Conservation (phyloP, 2,329 filamentous ascomycete species). For the Amphichorda felina region DNA sequence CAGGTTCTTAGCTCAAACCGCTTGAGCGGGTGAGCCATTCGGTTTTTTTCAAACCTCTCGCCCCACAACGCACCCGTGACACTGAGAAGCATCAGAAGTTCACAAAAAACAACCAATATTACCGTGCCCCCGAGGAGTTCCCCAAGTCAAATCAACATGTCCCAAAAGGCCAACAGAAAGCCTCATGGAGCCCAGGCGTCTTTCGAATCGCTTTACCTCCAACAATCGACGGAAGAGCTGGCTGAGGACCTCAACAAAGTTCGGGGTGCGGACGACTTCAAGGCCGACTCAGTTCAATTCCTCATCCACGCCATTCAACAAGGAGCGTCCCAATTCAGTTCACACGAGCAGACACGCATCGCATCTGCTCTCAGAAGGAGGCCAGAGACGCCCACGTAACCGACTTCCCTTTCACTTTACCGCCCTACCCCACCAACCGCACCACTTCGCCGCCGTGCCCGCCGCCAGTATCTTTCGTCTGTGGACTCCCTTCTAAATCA, state of each 20-base stretch:
- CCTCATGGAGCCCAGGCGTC: slow-evolving; percentile 12
- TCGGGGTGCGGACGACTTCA: slow-evolving; percentile 59
- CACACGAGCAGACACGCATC: slow-evolving; percentile 21
- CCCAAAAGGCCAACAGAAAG: slow-evolving; percentile 8
- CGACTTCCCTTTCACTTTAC: too few species aligned
- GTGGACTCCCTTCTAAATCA: too few species aligned
- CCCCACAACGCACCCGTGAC: too few species aligned
- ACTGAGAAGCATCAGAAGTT: too few species aligned
- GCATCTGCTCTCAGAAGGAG: slow-evolving; percentile 3
- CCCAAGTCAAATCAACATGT: slow-evolving; percentile 5
- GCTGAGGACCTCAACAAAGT: slow-evolving; percentile 64
- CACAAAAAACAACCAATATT: too few species aligned
- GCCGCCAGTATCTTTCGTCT: too few species aligned
- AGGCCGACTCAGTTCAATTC: slow-evolving; percentile 48
- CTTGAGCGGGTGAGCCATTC: too few species aligned
- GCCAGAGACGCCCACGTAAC: background rate
- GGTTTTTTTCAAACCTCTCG: too few species aligned
- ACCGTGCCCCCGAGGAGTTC: too few species aligned
- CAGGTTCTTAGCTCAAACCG: too few species aligned
- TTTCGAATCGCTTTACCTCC: slow-evolving; percentile 58
- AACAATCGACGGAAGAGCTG: slow-evolving; percentile 57
- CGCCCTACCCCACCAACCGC: too few species aligned
- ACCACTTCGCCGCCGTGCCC: too few species aligned
- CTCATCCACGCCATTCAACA: slow-evolving; percentile 59
- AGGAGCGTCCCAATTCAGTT: slow-evolving; percentile 48